These are phyloP conservation scores for Sarocladiaceae sp. DNA, from an alignment of 2,329 filamentous ascomycete genomes.

Conservation along the genomic window DNA sequence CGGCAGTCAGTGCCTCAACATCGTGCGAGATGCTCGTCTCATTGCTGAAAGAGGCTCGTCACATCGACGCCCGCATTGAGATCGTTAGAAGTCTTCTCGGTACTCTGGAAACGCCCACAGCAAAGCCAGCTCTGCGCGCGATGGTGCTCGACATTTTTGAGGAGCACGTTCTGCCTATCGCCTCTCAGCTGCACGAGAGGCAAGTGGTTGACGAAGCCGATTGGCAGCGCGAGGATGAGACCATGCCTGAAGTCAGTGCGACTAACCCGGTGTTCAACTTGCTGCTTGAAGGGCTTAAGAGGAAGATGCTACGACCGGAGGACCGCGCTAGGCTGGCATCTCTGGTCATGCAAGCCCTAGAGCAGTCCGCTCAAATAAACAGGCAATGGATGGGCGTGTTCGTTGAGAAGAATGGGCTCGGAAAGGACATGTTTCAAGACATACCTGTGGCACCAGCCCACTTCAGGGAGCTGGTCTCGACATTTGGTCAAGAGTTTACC, in stretches of 20 bases:
- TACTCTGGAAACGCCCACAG: slow-evolving; percentile 16
- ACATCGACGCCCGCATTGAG: slow-evolving; percentile 27
- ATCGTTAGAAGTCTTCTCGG: slow-evolving; percentile 24
- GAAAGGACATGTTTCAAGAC: slow-evolving; percentile 13
- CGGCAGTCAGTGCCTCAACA: slow-evolving; percentile 19
- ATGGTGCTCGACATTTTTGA: slow-evolving; percentile 23
- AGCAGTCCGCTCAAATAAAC: slow-evolving; percentile 24
- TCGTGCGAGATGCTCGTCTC: slow-evolving; percentile 23
- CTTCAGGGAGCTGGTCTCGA: neutral
- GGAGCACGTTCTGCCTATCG: slow-evolving; percentile 21
- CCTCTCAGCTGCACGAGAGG: slow-evolving; percentile 26
- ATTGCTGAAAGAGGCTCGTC: slow-evolving; percentile 24
- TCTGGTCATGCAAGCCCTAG: slow-evolving; percentile 20
- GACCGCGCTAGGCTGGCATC: slow-evolving; percentile 13
- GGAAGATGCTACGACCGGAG: neutral
- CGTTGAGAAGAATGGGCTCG: slow-evolving; percentile 23
- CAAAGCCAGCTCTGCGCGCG: slow-evolving; percentile 11
- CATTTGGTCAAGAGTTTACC: neutral
- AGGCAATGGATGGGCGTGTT: slow-evolving; percentile 28
- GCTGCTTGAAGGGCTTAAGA: neutral
- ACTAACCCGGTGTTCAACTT: slow-evolving; percentile 11
- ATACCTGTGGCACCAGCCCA: slow-evolving; percentile 20
- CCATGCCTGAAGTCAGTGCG: slow-evolving; percentile 11
- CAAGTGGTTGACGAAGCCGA: slow-evolving; percentile 20
- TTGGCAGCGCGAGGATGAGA: slow-evolving; percentile 20